Evolutionary conservation across 257 asterid genomes (phyloP).

Genomic region (Coffea eugenioides): DNA sequence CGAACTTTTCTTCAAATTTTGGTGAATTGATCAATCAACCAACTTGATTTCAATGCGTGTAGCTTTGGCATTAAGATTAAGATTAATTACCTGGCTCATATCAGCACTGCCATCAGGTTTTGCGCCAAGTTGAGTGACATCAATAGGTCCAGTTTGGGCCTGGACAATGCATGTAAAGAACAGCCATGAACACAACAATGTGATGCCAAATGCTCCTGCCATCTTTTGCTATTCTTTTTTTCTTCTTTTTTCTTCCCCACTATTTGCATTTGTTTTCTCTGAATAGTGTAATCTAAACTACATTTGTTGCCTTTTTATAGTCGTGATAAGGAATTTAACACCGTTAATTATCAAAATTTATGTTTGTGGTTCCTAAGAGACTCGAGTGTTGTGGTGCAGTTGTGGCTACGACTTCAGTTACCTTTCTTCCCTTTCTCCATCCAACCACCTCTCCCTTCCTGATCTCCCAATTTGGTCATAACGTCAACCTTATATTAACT

Average conservation of each 20-base stretch:
- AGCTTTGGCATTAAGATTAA: neutral
- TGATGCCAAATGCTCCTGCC: neutral
- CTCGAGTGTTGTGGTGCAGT: neutral
- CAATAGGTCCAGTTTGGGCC: neutral
- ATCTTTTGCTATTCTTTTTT: neutral
- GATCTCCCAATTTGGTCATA: too few species aligned
- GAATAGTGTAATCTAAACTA: neutral
- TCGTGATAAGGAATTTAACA: neutral
- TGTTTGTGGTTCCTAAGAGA: neutral
- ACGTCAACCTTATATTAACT: too few species aligned
- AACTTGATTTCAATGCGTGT: neutral
- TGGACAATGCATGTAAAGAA: neutral
- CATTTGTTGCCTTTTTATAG: too few species aligned
- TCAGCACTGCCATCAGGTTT: conserved; percentile 17
- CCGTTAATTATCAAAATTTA: neutral
- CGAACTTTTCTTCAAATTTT: too few species aligned
- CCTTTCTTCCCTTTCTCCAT: too few species aligned
- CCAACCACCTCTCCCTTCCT: too few species aligned
- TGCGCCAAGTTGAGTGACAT: conserved; percentile 17
- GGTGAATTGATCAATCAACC: too few species aligned
- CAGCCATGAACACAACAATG: neutral
- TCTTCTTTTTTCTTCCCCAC: too few species aligned
- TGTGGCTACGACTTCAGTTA: too few species aligned
- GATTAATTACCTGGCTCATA: conserved; percentile 12
- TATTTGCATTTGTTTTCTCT: neutral